Evolutionary conservation across 1,284 basidiomycete genomes (phyloP).

Genomic region (Fomitopsis pinicola): DNA sequence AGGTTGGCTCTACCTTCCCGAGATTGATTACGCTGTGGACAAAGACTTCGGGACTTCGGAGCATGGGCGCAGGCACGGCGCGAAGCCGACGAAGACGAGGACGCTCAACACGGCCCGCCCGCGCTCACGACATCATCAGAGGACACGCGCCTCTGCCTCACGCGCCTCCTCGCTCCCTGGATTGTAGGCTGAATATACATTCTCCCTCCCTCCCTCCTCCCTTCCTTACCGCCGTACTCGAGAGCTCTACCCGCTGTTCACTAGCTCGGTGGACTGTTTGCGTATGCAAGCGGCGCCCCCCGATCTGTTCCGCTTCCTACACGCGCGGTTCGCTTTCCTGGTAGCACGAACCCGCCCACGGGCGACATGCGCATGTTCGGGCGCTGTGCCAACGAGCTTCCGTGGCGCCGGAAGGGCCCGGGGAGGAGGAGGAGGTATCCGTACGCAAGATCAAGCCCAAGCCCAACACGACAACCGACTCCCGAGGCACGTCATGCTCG

Average conservation of each 20-base stretch:
- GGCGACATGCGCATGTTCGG: slow-evolving; percentile 83
- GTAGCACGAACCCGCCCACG: slow-evolving; percentile 86
- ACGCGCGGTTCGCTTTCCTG: slow-evolving; percentile 50
- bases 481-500: slow-evolving; percentile 31
- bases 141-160: slow-evolving; percentile 58
- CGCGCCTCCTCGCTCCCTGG: slow-evolving; percentile 55
- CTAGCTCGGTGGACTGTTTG: slow-evolving; percentile 58
- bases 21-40: too few relatives aligned
- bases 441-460: slow-evolving; percentile 31
- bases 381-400: slow-evolving; percentile 59
- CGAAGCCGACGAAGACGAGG: slow-evolving; percentile 16
- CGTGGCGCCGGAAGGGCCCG: slow-evolving; percentile 44
- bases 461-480: slow-evolving; percentile 42
- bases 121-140: slow-evolving; percentile 41
- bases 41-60: not conserved
- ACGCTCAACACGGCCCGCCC: slow-evolving; percentile 7
- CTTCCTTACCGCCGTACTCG: slow-evolving; percentile 55
- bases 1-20: too few relatives aligned
- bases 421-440: too few relatives aligned
- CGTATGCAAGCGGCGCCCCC: slow-evolving; percentile 37
- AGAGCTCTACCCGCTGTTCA: slow-evolving; percentile 60
- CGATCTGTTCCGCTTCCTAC: slow-evolving; percentile 25
- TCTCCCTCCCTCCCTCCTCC: too few relatives aligned
- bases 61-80: not conserved
- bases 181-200: too few relatives aligned